Base-by-base conservation (phyloP, 2,329 filamentous ascomycete species). In the Domatiomyces globalis region DNA sequence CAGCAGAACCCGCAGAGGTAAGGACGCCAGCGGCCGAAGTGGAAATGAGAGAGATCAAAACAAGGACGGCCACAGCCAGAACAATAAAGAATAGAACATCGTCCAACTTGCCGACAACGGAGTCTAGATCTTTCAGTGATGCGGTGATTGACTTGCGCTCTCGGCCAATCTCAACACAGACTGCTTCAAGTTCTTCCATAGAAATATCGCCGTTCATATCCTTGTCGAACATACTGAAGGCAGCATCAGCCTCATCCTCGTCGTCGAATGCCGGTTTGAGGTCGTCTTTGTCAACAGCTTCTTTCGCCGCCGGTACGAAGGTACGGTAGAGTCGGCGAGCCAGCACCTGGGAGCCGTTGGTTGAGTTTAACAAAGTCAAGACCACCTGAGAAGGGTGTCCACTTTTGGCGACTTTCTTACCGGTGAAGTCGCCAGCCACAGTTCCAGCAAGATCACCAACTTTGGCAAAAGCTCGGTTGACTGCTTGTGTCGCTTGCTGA, bases 151-250 rank as follows among this genome's bases (percentile, higher is more conserved):
- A 87, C 67, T 95, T 96, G 63, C 90, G 85, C 71, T 96, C 90
- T 15, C 90, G 80, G 36, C 90, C 88, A 58, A 95, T 92, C 63
- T 96, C 90, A 49, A 94, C 89, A 67, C 87, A 94, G 20, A 94
- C 88, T 19, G 86, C 81, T 66, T 95, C 89, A 19, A 96, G 78
- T 65, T 95, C 90, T 62, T 95, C 87, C 79, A 95, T 88, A 0
- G 86, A 94, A 48, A 95, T 94, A 62, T 96, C 90, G 3, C 89
- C 90, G 57, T 96, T 96, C 71, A 95, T 80, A 62, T 96, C 90
- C 64, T 92, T 94, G 69, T 96, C 90, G 60, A 95, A 95, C 73
- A 95, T 89, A 60, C 76, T 74, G 62, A 96, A 95, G 0, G 89
- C 89, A 2, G 85, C 85, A 50, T 92, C 84, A 0, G 88, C 87